Base-by-base conservation (phyloP, 148 eudicot species). In the Arctostaphylos glauca region DNA sequence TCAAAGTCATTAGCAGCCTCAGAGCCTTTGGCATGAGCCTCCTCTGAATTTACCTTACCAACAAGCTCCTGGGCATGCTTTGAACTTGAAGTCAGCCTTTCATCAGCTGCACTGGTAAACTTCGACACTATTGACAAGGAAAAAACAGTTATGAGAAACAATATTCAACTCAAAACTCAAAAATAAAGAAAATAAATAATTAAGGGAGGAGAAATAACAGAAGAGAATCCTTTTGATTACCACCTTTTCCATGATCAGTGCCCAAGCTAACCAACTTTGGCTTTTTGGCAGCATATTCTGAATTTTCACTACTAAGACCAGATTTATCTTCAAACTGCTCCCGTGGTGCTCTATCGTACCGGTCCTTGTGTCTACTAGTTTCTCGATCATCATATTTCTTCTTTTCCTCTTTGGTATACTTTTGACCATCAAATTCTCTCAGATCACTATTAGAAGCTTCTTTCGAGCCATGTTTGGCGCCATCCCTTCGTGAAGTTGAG, bases 261-360 rank as follows among this genome's bases (percentile, higher is more conserved):
- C 88, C 90, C 43, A 44, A 76, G 85, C 88, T 81, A 72, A 60
- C 87, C 48, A 86, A 43, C 86, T 90, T 96, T 1, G 90, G 82
- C 89, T 88, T 93, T 88, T 96, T 96, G 15, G 89, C 80, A 68
- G 88, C 54, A 78, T 83, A 68, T 62, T 85, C 92, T 77, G 81
- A 84, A 46, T 77, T 85, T 80, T 78, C 86, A 59, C 18, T 80
- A 50, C 79, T 58, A 81, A 83, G 83, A 79, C 41, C 81, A 74
- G 49, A 73, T 66, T 70, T 79, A 77, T 84, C 92, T 71, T 86
- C 87, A 64, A 79, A 83, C 60, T 48, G 86, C 77, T 83, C 90
- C 67, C 84, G 83, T 52, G 87, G 62, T 49, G 81, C 88, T 60
- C 82, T 79, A 75, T 53, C 80, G 68, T 78, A 47, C 15, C 59